Evolutionary conservation across 2,329 filamentous ascomycete genomes (phyloP).

Genomic region (Exserohilum rostratum): DNA sequence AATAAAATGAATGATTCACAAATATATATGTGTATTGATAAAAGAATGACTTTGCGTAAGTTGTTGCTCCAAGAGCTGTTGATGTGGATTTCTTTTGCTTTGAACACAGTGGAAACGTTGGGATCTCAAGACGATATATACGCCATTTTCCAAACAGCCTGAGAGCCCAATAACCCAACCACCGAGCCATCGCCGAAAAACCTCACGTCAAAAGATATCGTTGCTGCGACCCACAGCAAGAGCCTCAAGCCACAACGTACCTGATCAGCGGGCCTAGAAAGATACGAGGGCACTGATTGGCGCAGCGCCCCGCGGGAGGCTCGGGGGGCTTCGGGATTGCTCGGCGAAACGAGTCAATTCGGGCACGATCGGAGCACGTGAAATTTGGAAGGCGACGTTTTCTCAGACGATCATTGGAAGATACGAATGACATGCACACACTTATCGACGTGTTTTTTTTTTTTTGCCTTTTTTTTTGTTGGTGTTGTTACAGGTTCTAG

Average conservation of each 20-base stretch:
- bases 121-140: not conserved
- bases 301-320: not conserved
- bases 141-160: not conserved
- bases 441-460: not conserved
- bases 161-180: conserved; percentile 1
- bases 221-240: not conserved
- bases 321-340: conserved; percentile 13
- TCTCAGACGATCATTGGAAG: not conserved
- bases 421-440: not conserved
- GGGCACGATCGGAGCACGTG: not conserved
- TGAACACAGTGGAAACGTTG: not conserved
- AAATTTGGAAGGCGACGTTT: not conserved
- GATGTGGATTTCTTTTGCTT: not conserved
- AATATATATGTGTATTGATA: too few species aligned
- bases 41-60: not conserved
- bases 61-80: not conserved
- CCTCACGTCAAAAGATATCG: not conserved
- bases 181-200: conserved; percentile 22
- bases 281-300: not conserved
- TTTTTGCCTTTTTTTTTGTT: too few species aligned
- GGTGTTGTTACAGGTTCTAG: too few species aligned
- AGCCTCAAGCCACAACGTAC: not conserved
- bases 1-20: too few species aligned
- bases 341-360: conserved; percentile 11
- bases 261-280: not conserved